Conservation (phyloP, 2,329 filamentous ascomycete species). For the Penicillium rolfsii region DNA sequence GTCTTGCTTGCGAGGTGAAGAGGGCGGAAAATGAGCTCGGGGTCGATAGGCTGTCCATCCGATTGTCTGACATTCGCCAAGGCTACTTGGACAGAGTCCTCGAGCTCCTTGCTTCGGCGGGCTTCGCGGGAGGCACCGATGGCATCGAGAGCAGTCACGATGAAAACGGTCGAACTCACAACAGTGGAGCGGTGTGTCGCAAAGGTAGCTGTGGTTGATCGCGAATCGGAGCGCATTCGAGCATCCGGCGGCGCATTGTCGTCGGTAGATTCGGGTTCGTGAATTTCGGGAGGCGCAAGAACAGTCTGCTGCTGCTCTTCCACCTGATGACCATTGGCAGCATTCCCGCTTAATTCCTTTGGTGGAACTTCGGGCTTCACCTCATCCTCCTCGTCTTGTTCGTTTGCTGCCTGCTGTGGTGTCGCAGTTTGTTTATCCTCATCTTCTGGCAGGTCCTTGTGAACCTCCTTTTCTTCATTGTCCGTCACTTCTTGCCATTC, state of each 20-base stretch:
- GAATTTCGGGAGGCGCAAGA: constrained; percentile 24
- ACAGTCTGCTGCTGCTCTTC: constrained; percentile 21
- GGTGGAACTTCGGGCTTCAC: constrained; percentile 33
- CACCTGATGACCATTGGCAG: constrained; percentile 24
- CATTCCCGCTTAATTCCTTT: constrained; percentile 29
- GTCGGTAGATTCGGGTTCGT: constrained; percentile 26
- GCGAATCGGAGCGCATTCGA: constrained; percentile 62
- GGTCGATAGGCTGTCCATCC: constrained; percentile 79
- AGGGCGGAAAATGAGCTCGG: constrained; percentile 88
- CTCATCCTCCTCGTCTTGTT: constrained; percentile 26
- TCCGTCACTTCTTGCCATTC: constrained; percentile 37
- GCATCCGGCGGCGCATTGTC: constrained; percentile 25
- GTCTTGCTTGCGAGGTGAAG: constrained; percentile 87
- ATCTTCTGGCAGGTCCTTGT: constrained; percentile 14
- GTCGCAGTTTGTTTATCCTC: constrained; percentile 10
- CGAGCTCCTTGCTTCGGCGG: constrained; percentile 79
- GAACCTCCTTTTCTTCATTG: constrained; percentile 21
- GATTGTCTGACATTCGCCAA: constrained; percentile 83
- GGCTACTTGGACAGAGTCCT: constrained; percentile 78
- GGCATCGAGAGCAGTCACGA: constrained; percentile 87
- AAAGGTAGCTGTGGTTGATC: constrained; percentile 60
- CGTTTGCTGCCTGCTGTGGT: constrained; percentile 11
- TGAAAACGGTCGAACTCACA: constrained; percentile 94
- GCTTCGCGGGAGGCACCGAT: constrained; percentile 93
- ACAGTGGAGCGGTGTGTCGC: constrained; percentile 60